Evolutionary conservation across 106 monocot species (phyloP).

Genomic region (Iris macrosiphon): DNA sequence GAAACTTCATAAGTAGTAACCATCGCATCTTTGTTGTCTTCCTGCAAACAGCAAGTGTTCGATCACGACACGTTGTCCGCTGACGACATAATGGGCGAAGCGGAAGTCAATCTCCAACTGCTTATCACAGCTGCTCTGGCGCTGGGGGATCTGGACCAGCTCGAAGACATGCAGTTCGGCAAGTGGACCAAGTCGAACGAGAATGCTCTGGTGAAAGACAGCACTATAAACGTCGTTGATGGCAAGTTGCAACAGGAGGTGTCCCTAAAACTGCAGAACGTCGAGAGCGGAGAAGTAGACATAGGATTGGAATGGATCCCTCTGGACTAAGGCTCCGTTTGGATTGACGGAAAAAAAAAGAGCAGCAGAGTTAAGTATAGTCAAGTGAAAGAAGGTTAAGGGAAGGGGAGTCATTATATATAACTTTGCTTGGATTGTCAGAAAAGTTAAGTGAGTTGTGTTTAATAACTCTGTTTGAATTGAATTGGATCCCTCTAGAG

Average conservation of each 20-base stretch:
- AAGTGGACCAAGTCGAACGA: constrained; percentile 71
- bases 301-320: constrained; percentile 77
- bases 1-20: too few relatives aligned
- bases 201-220: constrained; percentile 65
- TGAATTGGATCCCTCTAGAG: too few relatives aligned
- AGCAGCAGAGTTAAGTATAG: too few relatives aligned
- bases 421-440: too few relatives aligned
- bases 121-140: constrained; percentile 49
- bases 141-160: constrained; percentile 55
- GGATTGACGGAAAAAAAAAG: too few relatives aligned
- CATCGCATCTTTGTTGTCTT: too few relatives aligned
- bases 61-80: constrained; percentile 70
- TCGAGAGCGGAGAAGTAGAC: constrained; percentile 74
- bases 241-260: constrained; percentile 77
- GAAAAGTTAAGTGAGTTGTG: too few relatives aligned
- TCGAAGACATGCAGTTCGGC: constrained; percentile 69
- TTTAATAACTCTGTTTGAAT: too few relatives aligned
- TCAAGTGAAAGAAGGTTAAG: too few relatives aligned
- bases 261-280: constrained; percentile 66
- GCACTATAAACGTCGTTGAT: constrained; percentile 55
- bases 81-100: constrained; percentile 86
- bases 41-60: constrained; percentile 61
- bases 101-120: constrained; percentile 75
- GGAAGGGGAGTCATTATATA: too few relatives aligned
- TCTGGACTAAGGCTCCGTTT: too few relatives aligned